These are phyloP conservation scores for Vaccinium darrowii DNA, from an alignment of 148 eudicot genomes.

Conservation along the genomic window DNA sequence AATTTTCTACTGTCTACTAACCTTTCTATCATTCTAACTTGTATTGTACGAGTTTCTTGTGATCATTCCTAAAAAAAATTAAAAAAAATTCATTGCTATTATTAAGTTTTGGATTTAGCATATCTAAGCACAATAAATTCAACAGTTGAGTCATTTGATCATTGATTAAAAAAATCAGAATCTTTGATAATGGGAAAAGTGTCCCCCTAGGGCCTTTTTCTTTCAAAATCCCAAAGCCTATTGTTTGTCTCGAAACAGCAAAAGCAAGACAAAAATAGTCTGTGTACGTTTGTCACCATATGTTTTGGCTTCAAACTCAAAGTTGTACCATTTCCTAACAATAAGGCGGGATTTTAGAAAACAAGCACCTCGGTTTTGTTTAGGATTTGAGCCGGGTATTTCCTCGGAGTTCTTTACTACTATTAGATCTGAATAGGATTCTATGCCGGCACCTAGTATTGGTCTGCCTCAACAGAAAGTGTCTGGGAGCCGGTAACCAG, in stretches of 20 bases:
- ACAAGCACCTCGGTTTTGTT: not conserved
- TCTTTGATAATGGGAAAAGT: not conserved
- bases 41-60: no score
- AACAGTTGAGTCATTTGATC: not conserved
- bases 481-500: no score
- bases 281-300: not conserved
- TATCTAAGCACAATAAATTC: not conserved
- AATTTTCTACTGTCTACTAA: no score
- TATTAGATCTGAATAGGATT: no score
- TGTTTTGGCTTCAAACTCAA: not conserved
- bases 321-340: not conserved
- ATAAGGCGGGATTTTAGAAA: not conserved
- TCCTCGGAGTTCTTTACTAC: no score
- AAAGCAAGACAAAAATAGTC: not conserved
- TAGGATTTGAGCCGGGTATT: no score
- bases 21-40: no score
- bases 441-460: no score
- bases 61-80: no score
- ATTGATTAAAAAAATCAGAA: not conserved
- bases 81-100: not conserved
- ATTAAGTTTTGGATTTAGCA: not conserved
- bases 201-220: not conserved
- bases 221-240: not conserved
- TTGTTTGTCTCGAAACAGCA: not conserved
- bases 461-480: no score